Percentiles rank a stretch among this genome's conserved stretches.
These are phyloP conservation scores for Debaryomyces psychrophilus DNA, from an alignment of 1,139 yeast genomes.

Conservation along the genomic window DNA sequence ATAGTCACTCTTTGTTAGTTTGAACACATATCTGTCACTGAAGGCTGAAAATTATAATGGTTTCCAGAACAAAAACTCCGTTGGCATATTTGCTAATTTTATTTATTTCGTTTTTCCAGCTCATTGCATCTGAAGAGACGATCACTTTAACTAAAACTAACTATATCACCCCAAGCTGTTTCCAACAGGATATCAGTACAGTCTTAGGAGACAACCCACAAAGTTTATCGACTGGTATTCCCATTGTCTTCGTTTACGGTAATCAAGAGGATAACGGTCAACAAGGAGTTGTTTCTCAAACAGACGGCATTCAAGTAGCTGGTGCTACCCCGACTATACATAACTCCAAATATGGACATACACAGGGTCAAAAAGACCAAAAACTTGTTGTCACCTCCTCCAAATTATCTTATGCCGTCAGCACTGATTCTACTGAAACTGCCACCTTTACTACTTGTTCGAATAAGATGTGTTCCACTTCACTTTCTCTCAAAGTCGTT, in stretches of 20 bases:
- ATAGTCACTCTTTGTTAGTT: conserved; percentile 3
- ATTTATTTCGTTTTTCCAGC: background rate
- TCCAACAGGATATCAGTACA: conserved; percentile 25
- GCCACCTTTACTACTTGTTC: conserved; percentile 18
- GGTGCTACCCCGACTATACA: background rate
- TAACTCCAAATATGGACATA: background rate
- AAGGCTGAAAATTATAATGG: background rate
- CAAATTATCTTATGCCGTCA: conserved; percentile 19
- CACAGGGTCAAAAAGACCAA: background rate
- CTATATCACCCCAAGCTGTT: conserved; percentile 34
- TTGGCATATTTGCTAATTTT: background rate
- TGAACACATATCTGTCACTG: background rate
- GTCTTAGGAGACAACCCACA: conserved; percentile 29
- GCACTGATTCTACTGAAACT: conserved; percentile 18
- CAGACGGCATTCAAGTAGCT: background rate
- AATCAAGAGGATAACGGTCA: conserved; percentile 12
- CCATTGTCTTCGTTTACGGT: conserved; percentile 36
- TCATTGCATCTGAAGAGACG: conserved; percentile 18
- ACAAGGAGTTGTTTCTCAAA: background rate
- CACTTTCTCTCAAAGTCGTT: conserved; percentile 13
- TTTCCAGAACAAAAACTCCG: background rate
- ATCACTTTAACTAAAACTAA: conserved; percentile 36
- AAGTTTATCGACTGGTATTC: conserved; percentile 31
- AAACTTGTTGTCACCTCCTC: conserved; percentile 1
- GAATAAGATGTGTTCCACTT: conserved; percentile 16